Evolutionary conservation across 768 basidiomycete genomes (phyloP).

Genomic region (Amanita pallidorosea): DNA sequence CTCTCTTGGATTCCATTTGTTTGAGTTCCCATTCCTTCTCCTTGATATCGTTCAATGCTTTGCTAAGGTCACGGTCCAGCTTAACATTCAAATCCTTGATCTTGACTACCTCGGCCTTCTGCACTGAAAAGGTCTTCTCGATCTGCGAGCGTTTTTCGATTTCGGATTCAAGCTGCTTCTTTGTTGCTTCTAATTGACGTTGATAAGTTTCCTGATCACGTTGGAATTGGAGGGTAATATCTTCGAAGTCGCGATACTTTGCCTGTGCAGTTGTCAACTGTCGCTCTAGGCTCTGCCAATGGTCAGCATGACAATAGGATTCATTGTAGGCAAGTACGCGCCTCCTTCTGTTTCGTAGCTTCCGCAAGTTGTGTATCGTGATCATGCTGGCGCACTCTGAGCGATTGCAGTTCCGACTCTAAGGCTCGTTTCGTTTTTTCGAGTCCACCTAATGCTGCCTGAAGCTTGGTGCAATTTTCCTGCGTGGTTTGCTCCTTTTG

Average conservation of each 20-base stretch:
- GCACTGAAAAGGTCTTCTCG: conserved; percentile 50
- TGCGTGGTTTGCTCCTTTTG: conserved; percentile 47
- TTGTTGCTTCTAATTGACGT: conserved; percentile 58
- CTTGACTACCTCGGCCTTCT: conserved; percentile 60
- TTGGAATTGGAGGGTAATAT: conserved; percentile 75
- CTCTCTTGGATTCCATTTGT: conserved; percentile 77
- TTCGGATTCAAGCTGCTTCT: conserved; percentile 70
- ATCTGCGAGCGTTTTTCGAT: conserved; percentile 60
- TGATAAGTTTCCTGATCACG: conserved; percentile 68
- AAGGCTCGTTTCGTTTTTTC: conserved; percentile 58
- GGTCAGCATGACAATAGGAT: conserved; percentile 2
- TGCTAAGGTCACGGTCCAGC: conserved; percentile 72
- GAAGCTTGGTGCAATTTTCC: conserved; percentile 36
- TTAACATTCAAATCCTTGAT: conserved; percentile 61
- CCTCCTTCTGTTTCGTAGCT: conserved; percentile 62
- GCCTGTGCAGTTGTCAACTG: conserved; percentile 62
- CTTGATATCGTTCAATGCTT: conserved; percentile 71
- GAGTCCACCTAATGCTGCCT: conserved; percentile 39
- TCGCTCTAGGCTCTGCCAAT: conserved; percentile 57
- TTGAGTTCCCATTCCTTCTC: conserved; percentile 78
- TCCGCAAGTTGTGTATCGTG: conserved; percentile 54
- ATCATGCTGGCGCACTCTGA: conserved; percentile 63
- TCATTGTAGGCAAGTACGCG: conserved; percentile 20
- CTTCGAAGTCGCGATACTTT: conserved; percentile 82
- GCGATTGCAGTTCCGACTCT: conserved; percentile 63